A percentile compares a stretch with the other conserved stretches of the same genome.
These are phyloP conservation scores for Cyathus striatus DNA, from an alignment of 768 basidiomycete species.

Conservation along the genomic window DNA sequence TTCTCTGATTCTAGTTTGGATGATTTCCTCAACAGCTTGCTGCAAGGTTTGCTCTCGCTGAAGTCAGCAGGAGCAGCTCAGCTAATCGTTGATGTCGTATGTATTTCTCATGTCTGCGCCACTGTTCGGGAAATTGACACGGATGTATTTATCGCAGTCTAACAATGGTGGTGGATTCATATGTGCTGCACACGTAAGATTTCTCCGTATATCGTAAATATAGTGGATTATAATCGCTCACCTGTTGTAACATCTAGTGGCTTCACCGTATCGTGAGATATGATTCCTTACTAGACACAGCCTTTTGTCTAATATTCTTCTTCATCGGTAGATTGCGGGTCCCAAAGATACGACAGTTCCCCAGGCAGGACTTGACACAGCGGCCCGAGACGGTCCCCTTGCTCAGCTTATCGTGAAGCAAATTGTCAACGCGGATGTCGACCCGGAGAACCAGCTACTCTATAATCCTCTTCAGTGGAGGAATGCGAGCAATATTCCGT, in stretches of 20 bases:
- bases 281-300: not conserved
- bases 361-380: slow-evolving; percentile 51
- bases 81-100: slow-evolving; percentile 55
- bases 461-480: slow-evolving; percentile 49
- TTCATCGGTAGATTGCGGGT: slow-evolving; percentile 36
- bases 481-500: slow-evolving; percentile 36
- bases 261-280: slow-evolving; percentile 39
- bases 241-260: slow-evolving; percentile 23
- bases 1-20: slow-evolving; percentile 43
- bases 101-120: slow-evolving; percentile 11
- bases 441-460: slow-evolving; percentile 35
- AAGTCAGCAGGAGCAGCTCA: slow-evolving; percentile 46
- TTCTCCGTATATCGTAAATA: not conserved
- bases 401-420: slow-evolving; percentile 43
- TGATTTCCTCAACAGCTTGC: slow-evolving; percentile 34
- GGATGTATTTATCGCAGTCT: slow-evolving; percentile 18
- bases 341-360: slow-evolving; percentile 50
- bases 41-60: slow-evolving; percentile 44
- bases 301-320: too few relatives aligned
- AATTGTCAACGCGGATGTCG: slow-evolving; percentile 33
- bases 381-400: slow-evolving; percentile 42
- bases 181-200: slow-evolving; percentile 52
- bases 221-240: not conserved
- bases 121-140: not conserved
- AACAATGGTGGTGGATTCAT: slow-evolving; percentile 55